These are phyloP conservation scores for Penicillium cosmopolitanum DNA, from an alignment of 495 filamentous ascomycete species.

Conservation along the genomic window DNA sequence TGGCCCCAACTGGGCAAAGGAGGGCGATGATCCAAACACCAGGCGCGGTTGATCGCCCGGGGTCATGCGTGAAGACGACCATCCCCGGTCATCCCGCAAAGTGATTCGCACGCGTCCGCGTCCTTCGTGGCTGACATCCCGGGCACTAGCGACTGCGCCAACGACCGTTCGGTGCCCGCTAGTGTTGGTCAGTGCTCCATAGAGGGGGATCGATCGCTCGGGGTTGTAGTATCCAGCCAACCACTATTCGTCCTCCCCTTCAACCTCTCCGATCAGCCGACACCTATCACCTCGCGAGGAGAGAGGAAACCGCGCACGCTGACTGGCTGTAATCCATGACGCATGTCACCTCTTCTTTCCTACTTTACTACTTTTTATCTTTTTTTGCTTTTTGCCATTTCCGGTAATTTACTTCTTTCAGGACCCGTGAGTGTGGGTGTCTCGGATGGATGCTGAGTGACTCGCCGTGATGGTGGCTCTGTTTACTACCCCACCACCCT, in stretches of 20 bases:
- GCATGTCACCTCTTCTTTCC: conserved; percentile 10
- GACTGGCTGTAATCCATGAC: conserved; percentile 23
- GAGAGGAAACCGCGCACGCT: conserved; percentile 13
- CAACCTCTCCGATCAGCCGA: conserved; percentile 29
- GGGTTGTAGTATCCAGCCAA: conserved; percentile 14
- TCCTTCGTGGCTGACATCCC: conserved; percentile 10
- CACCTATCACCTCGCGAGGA: conserved; percentile 29
- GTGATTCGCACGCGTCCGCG: conserved; percentile 28
- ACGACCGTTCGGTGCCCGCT: background rate
- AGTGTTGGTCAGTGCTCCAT: conserved; percentile 9
- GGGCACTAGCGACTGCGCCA: conserved; percentile 15
- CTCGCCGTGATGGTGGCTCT: background rate
- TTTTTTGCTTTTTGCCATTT: conserved; percentile 1
- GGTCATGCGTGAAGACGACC: conserved; percentile 24
- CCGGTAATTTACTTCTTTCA: background rate
- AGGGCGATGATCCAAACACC: conserved; percentile 20
- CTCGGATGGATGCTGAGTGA: conserved; percentile 18
- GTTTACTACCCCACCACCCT: conserved; percentile 12
- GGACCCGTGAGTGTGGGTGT: conserved; percentile 17
- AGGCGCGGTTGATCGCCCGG: conserved; percentile 27
- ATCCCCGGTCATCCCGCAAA: conserved; percentile 19
- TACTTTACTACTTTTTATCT: background rate
- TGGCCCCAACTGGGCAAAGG: conserved; percentile 13
- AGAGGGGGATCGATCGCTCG: background rate
- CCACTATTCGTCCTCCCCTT: conserved; percentile 7